Evolutionary conservation across 148 eudicot species (phyloP).

Genomic region (Vaccinium macrocarpon): DNA sequence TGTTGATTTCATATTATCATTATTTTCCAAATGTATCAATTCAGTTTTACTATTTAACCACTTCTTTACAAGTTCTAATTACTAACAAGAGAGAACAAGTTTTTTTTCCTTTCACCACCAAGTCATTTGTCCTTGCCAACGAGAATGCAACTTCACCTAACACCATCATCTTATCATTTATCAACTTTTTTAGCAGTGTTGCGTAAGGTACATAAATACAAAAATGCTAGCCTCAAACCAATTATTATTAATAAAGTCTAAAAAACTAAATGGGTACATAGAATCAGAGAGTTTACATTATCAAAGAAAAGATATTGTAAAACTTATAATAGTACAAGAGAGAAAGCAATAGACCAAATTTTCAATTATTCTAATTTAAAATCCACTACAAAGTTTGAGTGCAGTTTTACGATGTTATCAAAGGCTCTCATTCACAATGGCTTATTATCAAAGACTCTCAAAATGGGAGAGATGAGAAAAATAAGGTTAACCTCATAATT

Average conservation of each 20-base stretch:
- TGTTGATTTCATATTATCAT: background rate
- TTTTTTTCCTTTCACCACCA: background rate
- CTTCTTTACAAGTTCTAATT: background rate
- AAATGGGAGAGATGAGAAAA: background rate
- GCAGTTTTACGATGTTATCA: background rate
- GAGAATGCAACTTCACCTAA: conserved; percentile 4
- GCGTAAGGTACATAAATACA: background rate
- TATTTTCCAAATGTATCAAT: background rate
- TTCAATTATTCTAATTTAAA: too few species aligned
- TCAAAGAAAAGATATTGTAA: background rate
- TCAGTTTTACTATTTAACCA: background rate
- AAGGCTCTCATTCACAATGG: background rate
- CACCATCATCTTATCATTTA: background rate
- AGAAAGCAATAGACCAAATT: background rate
- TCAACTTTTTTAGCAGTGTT: background rate
- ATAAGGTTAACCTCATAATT: too few species aligned
- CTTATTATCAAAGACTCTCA: background rate
- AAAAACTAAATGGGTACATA: background rate
- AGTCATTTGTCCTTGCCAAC: background rate
- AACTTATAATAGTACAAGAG: background rate
- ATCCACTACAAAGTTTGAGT: too few species aligned
- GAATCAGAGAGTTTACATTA: too few species aligned
- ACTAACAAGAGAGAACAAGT: background rate
- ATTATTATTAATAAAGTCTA: background rate
- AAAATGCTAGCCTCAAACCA: background rate